Evolutionary conservation across 1,139 yeast genomes (phyloP), one percentile per base, ranked within the genome.

Genomic region (Kodamaea arcana): DNA sequence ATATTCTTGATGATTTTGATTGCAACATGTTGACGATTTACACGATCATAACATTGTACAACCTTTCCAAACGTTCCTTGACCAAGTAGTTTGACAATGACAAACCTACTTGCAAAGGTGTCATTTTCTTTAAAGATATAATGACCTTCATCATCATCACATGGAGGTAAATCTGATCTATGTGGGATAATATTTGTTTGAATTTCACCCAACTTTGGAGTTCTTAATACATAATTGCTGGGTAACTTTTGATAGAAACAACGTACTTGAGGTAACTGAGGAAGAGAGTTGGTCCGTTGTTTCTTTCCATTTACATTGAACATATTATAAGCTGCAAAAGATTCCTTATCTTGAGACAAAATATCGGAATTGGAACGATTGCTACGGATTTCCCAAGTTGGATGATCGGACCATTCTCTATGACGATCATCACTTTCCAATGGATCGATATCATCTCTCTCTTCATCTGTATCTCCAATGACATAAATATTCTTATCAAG

Each of bases 21-120:
- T 1, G 99, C 99, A 35, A 88, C 94, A 36, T 75, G 72, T 41
- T 77, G 74, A 25, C 78, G 67, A 35, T 72, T 72, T 30, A 69
- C 62, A 40, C 69, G 70, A 50, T 82, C 90, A 44, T 64, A 64
- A 33, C 88, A 84, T 48, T 79, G 79, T 26, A 88, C 83, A 11
- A 94, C 99, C 55, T 90, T 92, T 14, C 98, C 98, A 65, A 92
- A 94, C 0, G 98, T 94, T 6, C 99, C 99, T 53, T 92, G 97
- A 15, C 99, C 99, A 41, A 94, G 65, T 35, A 87, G 65, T 37
- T 80, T 72, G 24, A 75, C 64, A 14, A 85, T 80, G 17, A 77
- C 60, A 49, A 83, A 81, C 33, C 94, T 67, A 32, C 77, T 78
- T 22, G 90, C 83, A 56, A 83, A 81, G 3, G 59, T 47, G 29